Percentiles rank a stretch among this genome's conserved stretches.
These are phyloP conservation scores for Conidiobolus incongruus DNA, from an alignment of 371 early-diverging fungal genomes.

Conservation along the genomic window DNA sequence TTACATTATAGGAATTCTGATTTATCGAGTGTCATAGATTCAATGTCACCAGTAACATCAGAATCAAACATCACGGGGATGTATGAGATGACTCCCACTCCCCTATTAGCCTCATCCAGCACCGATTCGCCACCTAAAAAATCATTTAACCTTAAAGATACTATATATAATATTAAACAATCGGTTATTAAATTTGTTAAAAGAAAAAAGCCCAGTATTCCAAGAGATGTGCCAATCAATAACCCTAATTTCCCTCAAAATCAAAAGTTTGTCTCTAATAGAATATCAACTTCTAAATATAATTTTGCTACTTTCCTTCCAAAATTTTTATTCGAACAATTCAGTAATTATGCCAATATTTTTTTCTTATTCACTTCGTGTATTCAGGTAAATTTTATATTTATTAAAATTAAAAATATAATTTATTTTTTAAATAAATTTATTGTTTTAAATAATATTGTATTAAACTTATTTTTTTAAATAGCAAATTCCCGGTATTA, in stretches of 20 bases:
- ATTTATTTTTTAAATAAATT: too few relatives aligned
- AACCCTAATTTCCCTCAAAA: slow-evolving; percentile 53
- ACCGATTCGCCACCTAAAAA: too few relatives aligned
- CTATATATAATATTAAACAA: too few relatives aligned
- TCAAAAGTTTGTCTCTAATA: slow-evolving; percentile 58
- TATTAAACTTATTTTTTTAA: not conserved
- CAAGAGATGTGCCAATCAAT: slow-evolving; percentile 67
- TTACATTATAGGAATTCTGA: too few relatives aligned
- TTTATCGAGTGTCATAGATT: too few relatives aligned
- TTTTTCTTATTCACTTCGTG: slow-evolving; percentile 83
- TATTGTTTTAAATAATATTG: not conserved
- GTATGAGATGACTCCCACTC: too few relatives aligned
- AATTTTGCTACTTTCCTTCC: slow-evolving; percentile 72
- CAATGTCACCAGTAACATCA: too few relatives aligned
- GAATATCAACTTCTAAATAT: slow-evolving; percentile 79
- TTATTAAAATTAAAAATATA: too few relatives aligned
- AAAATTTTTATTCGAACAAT: slow-evolving; percentile 81
- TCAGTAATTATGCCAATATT: slow-evolving; percentile 83
- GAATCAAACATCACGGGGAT: too few relatives aligned
- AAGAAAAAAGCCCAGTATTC: slow-evolving; percentile 14
- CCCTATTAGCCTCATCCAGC: too few relatives aligned
- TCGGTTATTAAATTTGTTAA: too few relatives aligned
- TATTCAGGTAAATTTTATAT: slow-evolving; percentile 40
- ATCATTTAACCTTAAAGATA: too few relatives aligned
- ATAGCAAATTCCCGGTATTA: slow-evolving; percentile 63